Evolutionary conservation across 371 early-diverging fungal genomes (phyloP).

Genomic region (Smittium culicis): DNA sequence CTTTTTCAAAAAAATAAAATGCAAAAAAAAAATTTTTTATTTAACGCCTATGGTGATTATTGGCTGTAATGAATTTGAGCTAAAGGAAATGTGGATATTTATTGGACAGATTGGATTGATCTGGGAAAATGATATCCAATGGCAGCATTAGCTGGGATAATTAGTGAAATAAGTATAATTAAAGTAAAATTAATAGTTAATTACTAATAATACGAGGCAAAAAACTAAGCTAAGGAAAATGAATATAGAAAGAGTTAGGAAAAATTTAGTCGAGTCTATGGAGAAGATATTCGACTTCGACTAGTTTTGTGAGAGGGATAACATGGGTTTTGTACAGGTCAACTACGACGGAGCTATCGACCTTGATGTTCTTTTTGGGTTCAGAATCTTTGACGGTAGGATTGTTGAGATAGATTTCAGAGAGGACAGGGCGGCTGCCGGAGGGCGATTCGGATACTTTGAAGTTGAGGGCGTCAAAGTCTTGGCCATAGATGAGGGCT

Average conservation of each 20-base stretch:
- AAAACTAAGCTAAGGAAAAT: no score
- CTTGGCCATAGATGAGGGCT: constrained; percentile 82
- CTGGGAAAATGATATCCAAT: not conserved
- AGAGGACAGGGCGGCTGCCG: not conserved
- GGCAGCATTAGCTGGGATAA: no score
- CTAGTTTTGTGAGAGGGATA: constrained; percentile 73
- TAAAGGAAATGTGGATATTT: not conserved
- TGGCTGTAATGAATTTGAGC: no score
- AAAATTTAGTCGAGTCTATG: constrained; percentile 33
- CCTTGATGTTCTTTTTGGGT: constrained; percentile 15
- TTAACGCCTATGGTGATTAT: no score
- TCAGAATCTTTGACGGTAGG: constrained; percentile 11
- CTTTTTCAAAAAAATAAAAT: no score
- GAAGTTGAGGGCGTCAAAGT: constrained; percentile 36
- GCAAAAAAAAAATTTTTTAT: no score
- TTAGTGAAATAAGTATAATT: no score
- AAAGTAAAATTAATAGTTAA: no score
- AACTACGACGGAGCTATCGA: constrained; percentile 56
- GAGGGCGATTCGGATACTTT: not conserved
- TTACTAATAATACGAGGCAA: no score
- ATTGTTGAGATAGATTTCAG: no score
- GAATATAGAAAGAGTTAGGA: not conserved
- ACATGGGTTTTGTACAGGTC: constrained; percentile 77
- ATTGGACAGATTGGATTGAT: not conserved
- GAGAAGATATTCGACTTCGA: constrained; percentile 86